Evolutionary conservation across 306 rosid species (phyloP).

Genomic region (Datisca glomerata): DNA sequence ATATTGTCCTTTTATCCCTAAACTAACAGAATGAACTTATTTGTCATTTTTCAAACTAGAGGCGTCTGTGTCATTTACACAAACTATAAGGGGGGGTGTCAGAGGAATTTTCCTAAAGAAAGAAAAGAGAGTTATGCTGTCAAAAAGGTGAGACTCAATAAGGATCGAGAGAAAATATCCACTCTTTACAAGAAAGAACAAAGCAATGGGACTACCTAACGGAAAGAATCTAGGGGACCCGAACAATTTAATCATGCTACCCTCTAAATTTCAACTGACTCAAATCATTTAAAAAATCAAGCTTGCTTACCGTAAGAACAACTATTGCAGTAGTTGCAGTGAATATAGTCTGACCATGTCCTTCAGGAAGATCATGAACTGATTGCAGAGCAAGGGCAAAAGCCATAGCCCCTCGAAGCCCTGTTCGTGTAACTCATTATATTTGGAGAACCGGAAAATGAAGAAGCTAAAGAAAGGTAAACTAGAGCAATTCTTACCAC

Average conservation of each 20-base stretch:
- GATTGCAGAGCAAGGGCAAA: constrained; percentile 98
- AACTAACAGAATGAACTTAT: too few relatives aligned
- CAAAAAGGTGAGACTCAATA: too few relatives aligned
- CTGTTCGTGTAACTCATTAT: constrained; percentile 25
- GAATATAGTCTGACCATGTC: constrained; percentile 97
- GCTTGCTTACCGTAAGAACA: constrained; percentile 74
- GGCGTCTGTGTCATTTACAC: too few relatives aligned
- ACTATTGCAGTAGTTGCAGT: constrained; percentile 98
- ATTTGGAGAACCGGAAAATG: neutral
- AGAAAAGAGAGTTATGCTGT: too few relatives aligned
- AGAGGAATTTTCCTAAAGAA: too few relatives aligned
- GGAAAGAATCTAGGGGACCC: too few relatives aligned
- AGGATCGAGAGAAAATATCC: too few relatives aligned
- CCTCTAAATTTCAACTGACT: neutral
- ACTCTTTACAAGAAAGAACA: too few relatives aligned
- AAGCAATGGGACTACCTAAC: too few relatives aligned
- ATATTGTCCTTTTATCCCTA: too few relatives aligned
- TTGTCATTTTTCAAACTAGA: too few relatives aligned
- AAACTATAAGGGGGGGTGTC: too few relatives aligned
- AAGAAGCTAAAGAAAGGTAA: neutral
- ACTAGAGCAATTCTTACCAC: constrained; percentile 47
- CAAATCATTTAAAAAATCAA: constrained; percentile 7
- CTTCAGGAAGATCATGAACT: constrained; percentile 96
- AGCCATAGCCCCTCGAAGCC: constrained; percentile 99
- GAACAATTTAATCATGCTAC: neutral